These are phyloP conservation scores for Penicillium sp. DNA, from an alignment of 2,329 filamentous ascomycete species.

Conservation along the genomic window DNA sequence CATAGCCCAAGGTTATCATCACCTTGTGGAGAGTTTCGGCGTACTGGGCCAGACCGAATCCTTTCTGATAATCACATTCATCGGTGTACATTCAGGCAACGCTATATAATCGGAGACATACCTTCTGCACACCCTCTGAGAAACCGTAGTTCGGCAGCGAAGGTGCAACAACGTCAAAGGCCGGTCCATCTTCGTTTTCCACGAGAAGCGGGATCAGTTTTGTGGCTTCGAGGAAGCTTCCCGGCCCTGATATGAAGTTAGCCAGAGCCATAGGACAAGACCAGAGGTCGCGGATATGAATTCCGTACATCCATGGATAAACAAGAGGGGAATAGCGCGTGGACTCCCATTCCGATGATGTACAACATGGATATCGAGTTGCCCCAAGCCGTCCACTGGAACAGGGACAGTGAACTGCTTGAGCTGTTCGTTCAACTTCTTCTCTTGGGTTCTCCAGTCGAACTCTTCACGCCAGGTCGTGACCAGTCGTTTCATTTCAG, in stretches of 20 bases:
- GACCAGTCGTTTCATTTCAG: slow-evolving; percentile 52
- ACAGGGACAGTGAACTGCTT: slow-evolving; percentile 56
- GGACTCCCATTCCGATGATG: slow-evolving; percentile 51
- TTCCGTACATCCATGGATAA: slow-evolving; percentile 57
- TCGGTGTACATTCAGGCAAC: neutral
- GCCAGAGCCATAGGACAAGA: slow-evolving; percentile 6
- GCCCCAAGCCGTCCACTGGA: slow-evolving; percentile 54
- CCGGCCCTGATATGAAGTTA: slow-evolving; percentile 46
- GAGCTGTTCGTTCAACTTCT: slow-evolving; percentile 52
- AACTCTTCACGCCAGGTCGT: slow-evolving; percentile 53
- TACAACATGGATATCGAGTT: slow-evolving; percentile 60
- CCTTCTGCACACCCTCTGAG: slow-evolving; percentile 41
- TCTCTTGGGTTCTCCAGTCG: slow-evolving; percentile 59
- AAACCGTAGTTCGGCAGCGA: slow-evolving; percentile 56
- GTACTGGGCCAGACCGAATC: slow-evolving; percentile 57
- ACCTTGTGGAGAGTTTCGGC: slow-evolving; percentile 62
- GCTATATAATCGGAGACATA: slow-evolving; percentile 5
- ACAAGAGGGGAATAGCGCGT: slow-evolving; percentile 59
- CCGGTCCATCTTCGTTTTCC: slow-evolving; percentile 34
- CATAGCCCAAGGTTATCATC: slow-evolving; percentile 64
- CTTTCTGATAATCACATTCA: slow-evolving; percentile 42
- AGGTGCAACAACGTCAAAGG: slow-evolving; percentile 51
- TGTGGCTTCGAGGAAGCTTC: slow-evolving; percentile 57
- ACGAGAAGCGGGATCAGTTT: slow-evolving; percentile 45
- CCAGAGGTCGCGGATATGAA: neutral